Conservation (phyloP, 2,329 filamentous ascomycete species). For the Cladosporium colombiae region DNA sequence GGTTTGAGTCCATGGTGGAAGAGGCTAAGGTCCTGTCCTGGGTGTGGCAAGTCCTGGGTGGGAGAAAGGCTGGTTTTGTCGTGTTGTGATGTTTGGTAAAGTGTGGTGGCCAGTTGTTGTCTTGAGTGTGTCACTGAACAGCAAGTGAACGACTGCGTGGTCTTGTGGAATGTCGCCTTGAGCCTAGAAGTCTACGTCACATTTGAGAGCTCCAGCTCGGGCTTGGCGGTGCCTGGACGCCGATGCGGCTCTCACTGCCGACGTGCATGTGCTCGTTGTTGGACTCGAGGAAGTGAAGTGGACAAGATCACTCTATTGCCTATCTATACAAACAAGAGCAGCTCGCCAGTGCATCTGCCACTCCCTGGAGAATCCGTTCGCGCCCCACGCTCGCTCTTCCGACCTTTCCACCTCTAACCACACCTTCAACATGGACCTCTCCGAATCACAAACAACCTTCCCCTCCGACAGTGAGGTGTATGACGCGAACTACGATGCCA, state of each 20-base stretch:
- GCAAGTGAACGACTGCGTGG: not conserved
- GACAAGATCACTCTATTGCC: not conserved
- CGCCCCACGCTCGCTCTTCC: not conserved
- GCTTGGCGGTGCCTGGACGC: not conserved
- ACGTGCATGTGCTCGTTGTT: constrained; percentile 7
- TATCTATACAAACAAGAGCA: not conserved
- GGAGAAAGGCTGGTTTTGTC: not conserved
- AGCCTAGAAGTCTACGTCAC: constrained; percentile 29
- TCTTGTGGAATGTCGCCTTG: constrained; percentile 42
- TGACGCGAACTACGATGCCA: constrained; percentile 70
- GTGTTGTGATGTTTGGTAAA: not conserved
- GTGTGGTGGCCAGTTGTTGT: not conserved
- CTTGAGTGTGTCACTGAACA: constrained; percentile 30
- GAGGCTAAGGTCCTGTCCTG: not conserved
- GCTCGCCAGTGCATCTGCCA: not conserved
- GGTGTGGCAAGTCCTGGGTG: not conserved
- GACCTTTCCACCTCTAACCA: not conserved
- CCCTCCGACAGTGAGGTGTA: constrained; percentile 84
- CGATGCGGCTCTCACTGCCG: constrained; percentile 12
- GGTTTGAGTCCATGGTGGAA: constrained; percentile 33
- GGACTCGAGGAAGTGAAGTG: constrained; percentile 3
- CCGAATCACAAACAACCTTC: constrained; percentile 74
- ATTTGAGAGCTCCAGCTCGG: not conserved
- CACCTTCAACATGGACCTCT: constrained; percentile 44
- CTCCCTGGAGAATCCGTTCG: not conserved